Evolutionary conservation across 202 grass and related monocot species (phyloP).

Genomic region (Musa balbisiana): DNA sequence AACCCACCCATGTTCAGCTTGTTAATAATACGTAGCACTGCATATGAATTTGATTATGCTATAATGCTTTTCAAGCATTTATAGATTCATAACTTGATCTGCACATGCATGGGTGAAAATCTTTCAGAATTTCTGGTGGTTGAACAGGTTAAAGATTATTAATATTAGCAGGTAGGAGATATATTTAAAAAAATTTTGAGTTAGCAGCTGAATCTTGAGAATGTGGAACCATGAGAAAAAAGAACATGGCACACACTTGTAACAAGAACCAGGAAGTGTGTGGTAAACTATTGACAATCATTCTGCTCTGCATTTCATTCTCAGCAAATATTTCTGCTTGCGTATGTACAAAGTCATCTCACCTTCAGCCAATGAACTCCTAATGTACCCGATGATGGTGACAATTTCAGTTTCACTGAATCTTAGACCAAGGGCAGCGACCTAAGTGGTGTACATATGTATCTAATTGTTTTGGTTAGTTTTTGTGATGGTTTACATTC

Average conservation of each 20-base stretch:
- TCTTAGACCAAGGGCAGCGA: neutral
- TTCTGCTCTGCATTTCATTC: neutral
- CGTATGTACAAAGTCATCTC: neutral
- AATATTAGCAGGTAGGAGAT: neutral
- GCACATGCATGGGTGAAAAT: neutral
- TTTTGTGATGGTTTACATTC: too few species aligned
- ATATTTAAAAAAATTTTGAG: neutral
- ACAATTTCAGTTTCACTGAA: neutral
- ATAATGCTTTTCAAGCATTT: neutral
- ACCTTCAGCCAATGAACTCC: neutral
- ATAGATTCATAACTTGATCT: neutral
- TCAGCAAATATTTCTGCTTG: neutral
- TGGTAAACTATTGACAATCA: neutral
- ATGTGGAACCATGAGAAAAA: neutral
- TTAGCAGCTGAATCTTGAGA: neutral
- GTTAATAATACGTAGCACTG: neutral
- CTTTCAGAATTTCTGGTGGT: neutral
- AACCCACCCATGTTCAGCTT: neutral
- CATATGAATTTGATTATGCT: neutral
- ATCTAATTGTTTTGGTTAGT: neutral
- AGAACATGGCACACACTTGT: neutral
- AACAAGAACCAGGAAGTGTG: neutral
- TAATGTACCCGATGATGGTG: neutral
- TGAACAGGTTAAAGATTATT: neutral
- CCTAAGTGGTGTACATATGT: neutral